Base-by-base conservation (phyloP, 106 monocot species). In the Platanthera zijinensis region DNA sequence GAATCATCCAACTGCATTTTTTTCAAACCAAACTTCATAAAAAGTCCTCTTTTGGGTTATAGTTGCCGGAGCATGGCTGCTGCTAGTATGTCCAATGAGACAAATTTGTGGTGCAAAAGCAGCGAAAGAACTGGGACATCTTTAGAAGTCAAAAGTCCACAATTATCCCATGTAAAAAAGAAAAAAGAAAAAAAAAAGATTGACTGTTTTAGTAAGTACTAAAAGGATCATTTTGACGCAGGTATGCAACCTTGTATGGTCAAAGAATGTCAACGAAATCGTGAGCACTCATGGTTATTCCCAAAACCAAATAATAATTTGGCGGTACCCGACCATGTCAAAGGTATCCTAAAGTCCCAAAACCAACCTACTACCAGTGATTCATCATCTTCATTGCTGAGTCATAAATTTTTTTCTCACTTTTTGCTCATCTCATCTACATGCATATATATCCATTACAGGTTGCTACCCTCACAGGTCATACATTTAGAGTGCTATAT, bases 221-320 rank as follows among this genome's bases (percentile, higher is more conserved):
- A 21, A 21, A 21, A 39, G 21, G 13, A 0, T 7, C 28, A 14
- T 19, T 6, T 72, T 79, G 61, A 17, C 75, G 62, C 76, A 96
- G 96, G 96, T 93, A 2, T 96, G 96, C 75, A 96, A 96, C 78
- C 87, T 96, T 80, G 96, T 84, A 14, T 96, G 96, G 93, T 96
- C 96, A 69, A 96, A 96, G 82, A 96, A 96, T 82, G 90, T 96
- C 10, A 96, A 96, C 61, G 96, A 96, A 81, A 84, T 96, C 52
- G 96, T 96, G 17, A 96, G 96, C 81, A 96, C 96, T 22, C 96
- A 96, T 82, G 96, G 96, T 46, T 96, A 96, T 71, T 96, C 96
- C 32, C 93, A 96, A 67, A 96, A 96, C 67, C 96, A 96, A 82
- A 96, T 96, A 68, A 93, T 96, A 80, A 87, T 96, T 51, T 96